Percentiles rank a stretch among this genome's conserved stretches.
Conservation (phyloP, 1,139 yeast species). For the Kluyveromyces marxianus region DNA sequence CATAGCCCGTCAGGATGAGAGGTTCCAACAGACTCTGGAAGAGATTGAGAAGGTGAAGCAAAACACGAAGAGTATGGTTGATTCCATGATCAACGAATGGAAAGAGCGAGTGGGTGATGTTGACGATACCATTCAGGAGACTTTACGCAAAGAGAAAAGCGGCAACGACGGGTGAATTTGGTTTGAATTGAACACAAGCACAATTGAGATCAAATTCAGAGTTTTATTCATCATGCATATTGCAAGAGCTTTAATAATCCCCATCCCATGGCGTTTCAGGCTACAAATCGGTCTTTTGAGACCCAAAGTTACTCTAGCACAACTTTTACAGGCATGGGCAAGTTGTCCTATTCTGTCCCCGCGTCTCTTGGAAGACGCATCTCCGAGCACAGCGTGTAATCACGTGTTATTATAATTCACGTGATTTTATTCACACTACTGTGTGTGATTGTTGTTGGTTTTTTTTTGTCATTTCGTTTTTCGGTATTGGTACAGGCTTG, state of each 20-base stretch:
- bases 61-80: neutral
- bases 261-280: too few relatives aligned
- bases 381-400: neutral
- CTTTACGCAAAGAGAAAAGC: neutral
- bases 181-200: too few relatives aligned
- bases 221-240: neutral
- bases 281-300: too few relatives aligned
- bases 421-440: neutral
- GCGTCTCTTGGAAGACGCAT: too few relatives aligned
- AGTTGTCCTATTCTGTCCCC: too few relatives aligned
- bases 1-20: conserved; percentile 9
- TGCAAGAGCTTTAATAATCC: too few relatives aligned
- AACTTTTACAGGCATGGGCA: too few relatives aligned
- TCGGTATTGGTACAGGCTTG: neutral
- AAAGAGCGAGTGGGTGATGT: neutral
- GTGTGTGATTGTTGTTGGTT: neutral
- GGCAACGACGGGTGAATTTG: neutral
- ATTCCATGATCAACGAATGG: conserved; percentile 1
- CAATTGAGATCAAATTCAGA: neutral
- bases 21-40: conserved; percentile 8
- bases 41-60: conserved; percentile 5
- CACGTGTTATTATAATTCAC: neutral
- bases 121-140: neutral
- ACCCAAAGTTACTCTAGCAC: too few relatives aligned
- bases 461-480: neutral